Conservation (phyloP, 2,329 filamentous ascomycete species). For the Westerdykella sp. region DNA sequence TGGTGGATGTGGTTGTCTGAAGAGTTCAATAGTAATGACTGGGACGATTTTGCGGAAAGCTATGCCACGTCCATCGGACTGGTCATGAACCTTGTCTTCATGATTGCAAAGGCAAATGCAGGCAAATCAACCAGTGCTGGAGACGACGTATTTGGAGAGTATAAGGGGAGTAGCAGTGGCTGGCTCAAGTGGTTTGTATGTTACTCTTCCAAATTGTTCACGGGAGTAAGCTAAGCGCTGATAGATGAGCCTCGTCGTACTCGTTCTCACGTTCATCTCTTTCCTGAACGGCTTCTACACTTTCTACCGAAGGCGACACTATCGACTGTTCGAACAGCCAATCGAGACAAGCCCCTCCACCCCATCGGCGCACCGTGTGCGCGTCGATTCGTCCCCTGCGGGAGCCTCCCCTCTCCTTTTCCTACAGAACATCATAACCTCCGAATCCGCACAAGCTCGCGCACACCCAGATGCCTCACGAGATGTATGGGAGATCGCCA, state of each 20-base stretch:
- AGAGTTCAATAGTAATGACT: slow-evolving; percentile 84
- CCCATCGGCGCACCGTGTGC: slow-evolving; percentile 80
- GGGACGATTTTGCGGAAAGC: slow-evolving; percentile 69
- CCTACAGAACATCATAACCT: slow-evolving; percentile 57
- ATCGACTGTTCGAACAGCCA: slow-evolving; percentile 82
- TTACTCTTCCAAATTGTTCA: slow-evolving; percentile 6
- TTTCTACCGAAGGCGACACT: slow-evolving; percentile 73
- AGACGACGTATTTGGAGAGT: slow-evolving; percentile 83
- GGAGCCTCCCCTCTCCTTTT: slow-evolving; percentile 73
- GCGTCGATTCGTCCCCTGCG: slow-evolving; percentile 75
- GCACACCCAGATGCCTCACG: slow-evolving; percentile 74
- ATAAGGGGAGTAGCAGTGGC: slow-evolving; percentile 47
- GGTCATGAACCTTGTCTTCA: slow-evolving; percentile 68
- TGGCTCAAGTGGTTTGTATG: slow-evolving; percentile 63
- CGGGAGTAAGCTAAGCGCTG: slow-evolving; percentile 5
- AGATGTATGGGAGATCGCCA: slow-evolving; percentile 89
- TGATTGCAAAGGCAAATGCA: slow-evolving; percentile 76
- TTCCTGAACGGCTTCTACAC: slow-evolving; percentile 73
- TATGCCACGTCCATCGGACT: slow-evolving; percentile 72
- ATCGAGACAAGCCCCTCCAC: slow-evolving; percentile 72
- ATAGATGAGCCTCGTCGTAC: slow-evolving; percentile 56
- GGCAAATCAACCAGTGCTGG: slow-evolving; percentile 43
- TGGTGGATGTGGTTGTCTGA: slow-evolving; percentile 87
- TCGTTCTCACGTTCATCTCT: slow-evolving; percentile 62
- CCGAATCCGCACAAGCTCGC: slow-evolving; percentile 69